Base-by-base conservation (phyloP, 2,329 filamentous ascomycete species). In the Aspergillus tanneri region DNA sequence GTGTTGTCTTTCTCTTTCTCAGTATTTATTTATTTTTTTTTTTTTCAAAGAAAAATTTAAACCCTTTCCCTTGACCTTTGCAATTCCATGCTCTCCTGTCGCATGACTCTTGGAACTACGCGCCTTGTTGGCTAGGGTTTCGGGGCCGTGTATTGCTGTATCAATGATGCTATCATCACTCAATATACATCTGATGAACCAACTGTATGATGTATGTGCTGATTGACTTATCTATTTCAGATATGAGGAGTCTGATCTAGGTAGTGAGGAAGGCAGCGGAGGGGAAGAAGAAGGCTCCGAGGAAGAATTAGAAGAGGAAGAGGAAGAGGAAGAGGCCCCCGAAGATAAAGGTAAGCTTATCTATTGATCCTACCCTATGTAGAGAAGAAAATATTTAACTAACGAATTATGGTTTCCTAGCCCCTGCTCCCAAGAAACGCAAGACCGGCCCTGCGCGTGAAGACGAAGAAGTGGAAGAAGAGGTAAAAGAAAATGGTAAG, bases 221-320 rank as follows among this genome's bases (percentile, higher is more conserved):
- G 25, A 43, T n/a, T 36, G 6, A 14, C 19, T 11, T 23, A 5
- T 16, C 11, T n/a, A n/a, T 28, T 19, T 53, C 30, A 72, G 68
- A 46, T 72, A 70, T 37, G 68, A 70, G 52, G 61, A 64, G 53
- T 65, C 64, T 22, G 63, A 67, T 18, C 27, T 50, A 45, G 57
- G 38, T 27, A 52, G 47, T 9, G 54, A 53, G 37, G 61, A 57
- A 41, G 59, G 55, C 19, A 55, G 59, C 43, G 53, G 57, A 19
- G 55, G 55, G 10, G 63, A 63, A 16, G 63, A 60, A 16, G 54
- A 54, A 14, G 57, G 60, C 25, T 28, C 25, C 35, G 56, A 59
- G 7, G 55, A 58, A 34, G 65, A 60, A 40, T 64, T 56, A 24
- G 39, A 42, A 7, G 58, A 59, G 4, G 60, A 58, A 11, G 63